Base-by-base conservation (phyloP, 257 asterid genomes). In the Jasminum sambac region DNA sequence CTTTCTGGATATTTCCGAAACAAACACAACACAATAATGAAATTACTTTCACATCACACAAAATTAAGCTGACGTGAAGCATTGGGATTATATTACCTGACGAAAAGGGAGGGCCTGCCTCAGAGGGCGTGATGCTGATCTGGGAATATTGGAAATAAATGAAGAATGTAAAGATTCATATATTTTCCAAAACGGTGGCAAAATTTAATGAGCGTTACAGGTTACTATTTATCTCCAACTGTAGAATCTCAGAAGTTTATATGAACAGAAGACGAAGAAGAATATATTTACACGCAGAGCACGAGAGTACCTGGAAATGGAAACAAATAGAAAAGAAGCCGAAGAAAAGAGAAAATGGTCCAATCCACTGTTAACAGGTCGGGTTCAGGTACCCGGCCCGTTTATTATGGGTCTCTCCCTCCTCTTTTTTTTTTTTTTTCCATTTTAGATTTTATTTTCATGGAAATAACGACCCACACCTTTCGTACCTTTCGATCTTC, bases 1-100 rank as follows among this genome's bases (percentile, higher is more conserved):
- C 72, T 78, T 65, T 78, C 80, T 73, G 78, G 50, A 37, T 40
- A 52, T 16, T 26, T 37, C 72, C 41, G 57, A 71, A 71, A 58
- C 24, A 16, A 39, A 74, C 46, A 37, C 46, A 42, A 1, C 14
- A 46, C 14, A 55, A 19, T 2, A 21, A 41, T 39, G 14, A 2
- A 42, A 64, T 39, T 39, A 64, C 48, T 11, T 6, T 6, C 4
- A 12, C 30, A 64, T 13, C 25, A 9, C 21, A 44, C 12, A 37
- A n/a, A 40, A 39, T 40, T 64, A 41, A 65, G 55, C 48, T 40
- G 11, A 23, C 69, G 40, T 21, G 62, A 19, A 9, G 14, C 23
- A 3, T 55, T 55, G 13, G 21, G 62, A 2, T 55, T 55, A 21
- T 57, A 80, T 70, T 62, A 61, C 72, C 66, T 65, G 76, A 72